These are phyloP conservation scores for Monosporascus sp. DNA, from an alignment of 2,329 filamentous ascomycete species.

Conservation along the genomic window DNA sequence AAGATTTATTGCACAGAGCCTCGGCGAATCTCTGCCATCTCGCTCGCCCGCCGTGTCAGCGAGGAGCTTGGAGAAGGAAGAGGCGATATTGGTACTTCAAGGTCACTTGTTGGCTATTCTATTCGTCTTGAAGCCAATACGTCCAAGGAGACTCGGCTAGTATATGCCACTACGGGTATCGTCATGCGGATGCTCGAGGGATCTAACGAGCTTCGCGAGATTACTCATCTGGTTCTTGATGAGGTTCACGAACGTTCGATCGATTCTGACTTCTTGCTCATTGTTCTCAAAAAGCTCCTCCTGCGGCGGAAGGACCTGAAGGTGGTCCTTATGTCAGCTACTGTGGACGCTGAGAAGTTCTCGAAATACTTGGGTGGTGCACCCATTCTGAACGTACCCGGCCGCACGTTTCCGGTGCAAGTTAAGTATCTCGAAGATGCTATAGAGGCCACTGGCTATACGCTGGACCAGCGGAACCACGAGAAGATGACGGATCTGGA, in stretches of 20 bases:
- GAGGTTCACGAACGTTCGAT: conserved; percentile 96
- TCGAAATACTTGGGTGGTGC: conserved; percentile 82
- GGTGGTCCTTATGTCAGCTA: conserved; percentile 95
- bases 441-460: conserved; percentile 78
- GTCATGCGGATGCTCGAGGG: conserved; percentile 97
- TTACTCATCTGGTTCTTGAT: conserved; percentile 93
- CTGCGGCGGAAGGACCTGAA: conserved; percentile 74
- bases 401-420: conserved; percentile 87
- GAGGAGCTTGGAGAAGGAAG: conserved; percentile 87
- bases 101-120: conserved; percentile 88
- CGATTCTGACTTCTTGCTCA: conserved; percentile 92
- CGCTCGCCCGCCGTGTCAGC: conserved; percentile 84
- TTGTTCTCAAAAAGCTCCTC: conserved; percentile 82
- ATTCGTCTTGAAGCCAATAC: conserved; percentile 89
- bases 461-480: conserved; percentile 43
- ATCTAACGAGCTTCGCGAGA: conserved; percentile 76
- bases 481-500: conserved; percentile 59
- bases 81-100: conserved; percentile 72
- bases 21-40: conserved; percentile 91
- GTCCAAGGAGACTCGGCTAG: conserved; percentile 71
- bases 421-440: conserved; percentile 89
- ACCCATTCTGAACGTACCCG: conserved; percentile 84
- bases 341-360: conserved; percentile 87
- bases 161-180: conserved; percentile 87
- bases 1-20: conserved; percentile 97